Percentiles rank a stretch among this genome's conserved stretches.
Evolutionary conservation across 1,139 yeast species (phyloP).

Genomic region (Torulaspora pretoriensis): DNA sequence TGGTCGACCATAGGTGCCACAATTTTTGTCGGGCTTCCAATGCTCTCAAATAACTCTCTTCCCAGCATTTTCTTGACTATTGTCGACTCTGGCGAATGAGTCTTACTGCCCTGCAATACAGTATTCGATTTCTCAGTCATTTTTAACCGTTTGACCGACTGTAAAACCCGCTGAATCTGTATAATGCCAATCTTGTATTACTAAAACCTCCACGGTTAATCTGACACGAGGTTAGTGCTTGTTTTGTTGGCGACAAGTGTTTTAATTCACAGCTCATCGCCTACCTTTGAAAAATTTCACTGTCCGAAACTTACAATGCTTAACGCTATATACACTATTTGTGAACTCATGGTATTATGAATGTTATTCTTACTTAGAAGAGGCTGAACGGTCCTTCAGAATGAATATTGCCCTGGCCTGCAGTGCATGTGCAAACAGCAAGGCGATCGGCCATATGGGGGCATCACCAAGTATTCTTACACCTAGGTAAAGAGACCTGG

Average conservation of each 20-base stretch:
- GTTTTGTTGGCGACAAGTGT: background rate
- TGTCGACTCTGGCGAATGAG: background rate
- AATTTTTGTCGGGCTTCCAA: slow-evolving; percentile 75
- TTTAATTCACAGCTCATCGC: slow-evolving; percentile 3
- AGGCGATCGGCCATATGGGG: slow-evolving; percentile 77
- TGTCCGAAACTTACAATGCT: background rate
- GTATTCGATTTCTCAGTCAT: slow-evolving; percentile 8
- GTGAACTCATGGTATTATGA: background rate
- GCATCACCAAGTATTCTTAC: slow-evolving; percentile 73
- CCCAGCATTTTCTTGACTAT: slow-evolving; percentile 44
- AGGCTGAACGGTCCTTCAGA: slow-evolving; percentile 13
- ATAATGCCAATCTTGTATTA: slow-evolving; percentile 1
- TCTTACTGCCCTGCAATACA: slow-evolving; percentile 3
- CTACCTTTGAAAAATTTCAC: slow-evolving; percentile 6
- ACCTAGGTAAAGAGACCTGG: slow-evolving; percentile 59
- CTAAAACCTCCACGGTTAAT: background rate
- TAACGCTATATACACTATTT: background rate
- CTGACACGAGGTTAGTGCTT: background rate
- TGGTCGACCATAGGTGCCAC: slow-evolving; percentile 99
- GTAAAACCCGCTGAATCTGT: slow-evolving; percentile 1
- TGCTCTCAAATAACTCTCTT: slow-evolving; percentile 59
- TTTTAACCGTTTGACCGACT: slow-evolving; percentile 5
- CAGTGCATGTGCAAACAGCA: slow-evolving; percentile 71
- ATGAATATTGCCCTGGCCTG: slow-evolving; percentile 56
- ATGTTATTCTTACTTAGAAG: background rate